Conservation (phyloP, 352 stramenopile genomes). For the Globisporangium cylindrosporum region DNA sequence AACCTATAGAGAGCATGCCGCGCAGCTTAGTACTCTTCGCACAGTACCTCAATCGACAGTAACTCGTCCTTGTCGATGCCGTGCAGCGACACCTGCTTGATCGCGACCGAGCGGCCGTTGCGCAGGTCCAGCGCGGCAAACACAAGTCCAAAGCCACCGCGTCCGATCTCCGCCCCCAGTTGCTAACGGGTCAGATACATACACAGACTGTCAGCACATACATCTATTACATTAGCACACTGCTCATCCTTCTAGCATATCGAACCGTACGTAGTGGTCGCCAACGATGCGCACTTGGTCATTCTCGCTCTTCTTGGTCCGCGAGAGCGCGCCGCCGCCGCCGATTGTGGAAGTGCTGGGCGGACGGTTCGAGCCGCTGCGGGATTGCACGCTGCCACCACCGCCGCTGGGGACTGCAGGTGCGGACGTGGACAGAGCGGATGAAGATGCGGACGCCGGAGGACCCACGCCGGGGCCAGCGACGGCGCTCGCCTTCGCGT, state of each 20-base stretch:
- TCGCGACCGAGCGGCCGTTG: slow-evolving; percentile 79
- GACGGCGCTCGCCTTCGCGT: background rate
- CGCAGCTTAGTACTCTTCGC: background rate
- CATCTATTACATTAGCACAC: background rate
- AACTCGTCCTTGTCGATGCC: slow-evolving; percentile 86
- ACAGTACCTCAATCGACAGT: slow-evolving; percentile 65
- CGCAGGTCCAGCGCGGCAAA: slow-evolving; percentile 86
- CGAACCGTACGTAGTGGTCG: slow-evolving; percentile 60
- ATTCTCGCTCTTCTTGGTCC: slow-evolving; percentile 29
- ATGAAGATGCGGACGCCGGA: background rate
- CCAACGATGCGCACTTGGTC: slow-evolving; percentile 69
- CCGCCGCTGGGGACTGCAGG: background rate
- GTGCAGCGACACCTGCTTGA: slow-evolving; percentile 83
- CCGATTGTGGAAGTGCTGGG: background rate
- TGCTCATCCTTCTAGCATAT: background rate
- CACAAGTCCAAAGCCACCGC: slow-evolving; percentile 89
- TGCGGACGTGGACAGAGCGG: background rate
- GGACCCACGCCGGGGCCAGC: background rate
- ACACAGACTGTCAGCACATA: background rate
- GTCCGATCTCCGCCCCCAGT: slow-evolving; percentile 89
- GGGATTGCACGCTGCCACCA: slow-evolving; percentile 6
- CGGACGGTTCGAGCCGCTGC: slow-evolving; percentile 16
- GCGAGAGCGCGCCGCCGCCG: background rate
- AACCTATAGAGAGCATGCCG: background rate
- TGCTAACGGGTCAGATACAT: slow-evolving; percentile 42